Conservation (phyloP, 306 rosid species). For the Pterocarpus santalinus region DNA sequence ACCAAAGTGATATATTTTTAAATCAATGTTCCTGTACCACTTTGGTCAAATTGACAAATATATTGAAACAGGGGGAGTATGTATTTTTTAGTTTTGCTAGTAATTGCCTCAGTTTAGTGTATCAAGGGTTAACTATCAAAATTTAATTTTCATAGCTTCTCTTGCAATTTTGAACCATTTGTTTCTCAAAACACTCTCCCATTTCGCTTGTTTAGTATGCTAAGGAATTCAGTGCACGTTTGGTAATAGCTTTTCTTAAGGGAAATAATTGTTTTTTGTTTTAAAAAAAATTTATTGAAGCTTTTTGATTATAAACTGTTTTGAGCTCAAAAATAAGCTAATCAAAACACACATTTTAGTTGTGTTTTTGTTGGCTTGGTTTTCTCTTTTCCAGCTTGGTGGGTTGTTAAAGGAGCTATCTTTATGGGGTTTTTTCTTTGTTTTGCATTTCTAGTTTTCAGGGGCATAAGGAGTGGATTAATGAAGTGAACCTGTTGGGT, state of each 20-base stretch:
- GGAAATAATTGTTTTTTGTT: too few species aligned
- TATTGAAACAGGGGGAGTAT: too few species aligned
- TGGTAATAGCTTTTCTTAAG: too few species aligned
- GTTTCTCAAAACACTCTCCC: not conserved
- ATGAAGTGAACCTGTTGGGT: conserved; percentile 90
- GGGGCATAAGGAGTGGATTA: conserved; percentile 99
- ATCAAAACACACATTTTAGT: too few species aligned
- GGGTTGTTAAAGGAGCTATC: conserved; percentile 23
- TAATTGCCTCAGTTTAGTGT: not conserved
- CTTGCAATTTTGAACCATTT: not conserved
- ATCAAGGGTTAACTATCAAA: not conserved
- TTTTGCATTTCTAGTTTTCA: conserved; percentile 69
- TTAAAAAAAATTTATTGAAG: too few species aligned
- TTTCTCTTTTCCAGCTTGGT: not conserved
- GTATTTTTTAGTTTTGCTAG: not conserved
- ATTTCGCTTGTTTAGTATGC: not conserved
- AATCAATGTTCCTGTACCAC: too few species aligned
- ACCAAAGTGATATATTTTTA: too few species aligned
- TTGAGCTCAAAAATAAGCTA: too few species aligned
- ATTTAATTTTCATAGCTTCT: not conserved
- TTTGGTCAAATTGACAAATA: too few species aligned
- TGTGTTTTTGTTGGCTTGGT: not conserved
- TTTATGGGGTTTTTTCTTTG: conserved; percentile 35
- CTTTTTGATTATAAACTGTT: too few species aligned
- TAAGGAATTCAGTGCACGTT: not conserved